Base-by-base conservation (phyloP, 805 yeast genomes). In the Yamadazyma paraphyllophila region DNA sequence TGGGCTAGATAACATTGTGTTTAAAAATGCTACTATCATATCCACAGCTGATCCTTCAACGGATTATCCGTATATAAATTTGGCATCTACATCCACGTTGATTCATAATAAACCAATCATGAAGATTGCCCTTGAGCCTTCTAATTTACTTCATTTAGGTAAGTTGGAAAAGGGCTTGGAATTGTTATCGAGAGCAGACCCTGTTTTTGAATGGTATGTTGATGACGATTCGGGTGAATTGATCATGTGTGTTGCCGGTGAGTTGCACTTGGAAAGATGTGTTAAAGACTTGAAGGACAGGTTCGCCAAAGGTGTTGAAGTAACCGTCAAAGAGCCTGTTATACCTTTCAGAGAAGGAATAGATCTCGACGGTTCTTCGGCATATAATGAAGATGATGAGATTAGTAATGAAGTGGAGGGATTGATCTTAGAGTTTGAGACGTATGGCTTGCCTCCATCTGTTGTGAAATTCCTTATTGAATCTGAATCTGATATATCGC, bases 161-260 rank as follows among this genome's bases (percentile, higher is more conserved):
- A 79, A 78, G 55, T 71, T 94, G 36, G 96, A 83, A 41, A 73
- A 74, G 25, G 99, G 99, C 0, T 71, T 94, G 48, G 82, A 81
- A 52, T 67, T 88, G 46, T 71, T 94, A 34, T 82, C 91, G 44
- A 84, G 83, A 54, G 92, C 97, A 0, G 99, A 94, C 65, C 97
- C 99, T 1, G 92, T 96, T 56, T 95, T 91, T 15, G 89, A 88
- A 55, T 85, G 91, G 46, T 85, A 79, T 57, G 73, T 89, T 36
- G 91, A 88, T 56, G 75, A 69, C 48, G 96, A 88, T 47, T 81
- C 83, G 7, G 99, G 99, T 46, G 99, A 94, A 65, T 87, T 88
- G 54, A 90, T 94, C 52, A 71, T 94, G 55, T 88, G 96, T 37
- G 91, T 96, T 8, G 97, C 99, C 8, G 99, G 99, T 41, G 99